phyloP scores from a whole-genome alignment of 2,329 filamentous ascomycete genomes.

The Colletotrichum eremochloae region DNA sequence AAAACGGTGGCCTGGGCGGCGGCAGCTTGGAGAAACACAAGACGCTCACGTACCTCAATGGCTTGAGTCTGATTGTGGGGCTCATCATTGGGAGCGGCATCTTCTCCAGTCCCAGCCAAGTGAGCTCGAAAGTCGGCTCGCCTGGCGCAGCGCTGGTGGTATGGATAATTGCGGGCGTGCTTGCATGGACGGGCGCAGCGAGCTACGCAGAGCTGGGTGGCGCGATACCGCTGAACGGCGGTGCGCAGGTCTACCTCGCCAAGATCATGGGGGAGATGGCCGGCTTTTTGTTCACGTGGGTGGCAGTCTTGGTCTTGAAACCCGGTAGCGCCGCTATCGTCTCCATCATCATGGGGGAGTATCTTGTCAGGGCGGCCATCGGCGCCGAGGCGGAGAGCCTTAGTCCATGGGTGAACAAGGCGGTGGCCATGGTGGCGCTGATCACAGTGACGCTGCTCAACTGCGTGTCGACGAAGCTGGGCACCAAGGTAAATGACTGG shows the following conservation, averaged over 20 bases:
- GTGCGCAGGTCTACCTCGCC: constrained; percentile 91
- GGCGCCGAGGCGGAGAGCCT: constrained; percentile 87
- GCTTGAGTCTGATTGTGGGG: constrained; percentile 89
- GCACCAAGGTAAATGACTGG: constrained; percentile 87
- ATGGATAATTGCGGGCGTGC: constrained; percentile 89
- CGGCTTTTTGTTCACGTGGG: constrained; percentile 97
- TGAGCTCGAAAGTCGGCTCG: constrained; percentile 91
- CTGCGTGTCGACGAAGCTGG: constrained; percentile 89
- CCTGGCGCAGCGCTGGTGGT: constrained; percentile 91
- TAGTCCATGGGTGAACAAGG: constrained; percentile 91
- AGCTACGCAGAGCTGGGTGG: constrained; percentile 97
- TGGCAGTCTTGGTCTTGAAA: constrained; percentile 92
- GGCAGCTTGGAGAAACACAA: constrained; percentile 95
- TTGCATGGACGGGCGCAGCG: constrained; percentile 96
- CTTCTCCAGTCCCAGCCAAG: constrained; percentile 93
- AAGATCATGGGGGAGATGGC: constrained; percentile 96
- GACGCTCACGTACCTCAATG: constrained; percentile 94
- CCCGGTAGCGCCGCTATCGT: constrained; percentile 95
- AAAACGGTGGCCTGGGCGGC: constrained; percentile 72
- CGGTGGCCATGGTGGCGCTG: constrained; percentile 83
- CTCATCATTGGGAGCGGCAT: constrained; percentile 97
- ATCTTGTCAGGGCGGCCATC: constrained; percentile 88
- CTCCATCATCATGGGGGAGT: constrained; percentile 97
- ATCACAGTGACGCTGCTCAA: constrained; percentile 86
- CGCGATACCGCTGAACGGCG: constrained; percentile 95